Base-by-base conservation (phyloP, 2,329 filamentous ascomycete species). In the Phoma sp. region DNA sequence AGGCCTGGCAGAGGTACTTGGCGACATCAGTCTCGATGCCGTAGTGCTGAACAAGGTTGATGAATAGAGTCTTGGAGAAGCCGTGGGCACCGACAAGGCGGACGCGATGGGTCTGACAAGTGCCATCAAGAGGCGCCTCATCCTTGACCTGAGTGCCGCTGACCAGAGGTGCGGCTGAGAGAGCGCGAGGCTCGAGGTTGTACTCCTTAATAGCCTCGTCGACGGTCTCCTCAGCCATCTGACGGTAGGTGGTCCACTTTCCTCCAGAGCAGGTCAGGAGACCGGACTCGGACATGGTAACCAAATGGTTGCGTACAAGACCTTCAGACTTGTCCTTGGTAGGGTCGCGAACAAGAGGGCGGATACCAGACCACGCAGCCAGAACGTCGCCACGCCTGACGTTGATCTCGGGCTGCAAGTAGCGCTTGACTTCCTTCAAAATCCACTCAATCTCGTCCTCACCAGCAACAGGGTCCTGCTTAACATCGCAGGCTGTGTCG, bases 31-130 rank as follows among this genome's bases (percentile, higher is more conserved):
- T 96, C 76, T 96, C 93, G 52, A 97, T 79, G 59, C 91, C 91
- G 71, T 91, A 96, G 78, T 96, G 90, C 75, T 97, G 92, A 70
- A 96, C 95, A 32, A 97, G 80, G 75, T 93, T 93, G 81, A 97
- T 96, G 79, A 96, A 96, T 23, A 97, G 86, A 1, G 92, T 91
- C 77, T 92, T 92, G 75, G 88, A 92, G 79, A 88, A 96, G 49
- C 91, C 91, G 72, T 96, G 91, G 9, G 91, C 90, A 64, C 91
- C 91, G 55, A 95, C 82, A 30, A 96, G 81, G 49, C 89, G 87
- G 47, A 96, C 88, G 65, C 88, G 86, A 74, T 95, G 90, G 2
- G 91, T 96, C 72, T 93, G 90, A 78, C 91, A 96, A 40, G 80
- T 82, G 37, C 91, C 91, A 67, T 89, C 86, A 25, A 90, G 80